phyloP scores from a whole-genome alignment of 768 basidiomycete species.

The Leccinellum albellum region DNA sequence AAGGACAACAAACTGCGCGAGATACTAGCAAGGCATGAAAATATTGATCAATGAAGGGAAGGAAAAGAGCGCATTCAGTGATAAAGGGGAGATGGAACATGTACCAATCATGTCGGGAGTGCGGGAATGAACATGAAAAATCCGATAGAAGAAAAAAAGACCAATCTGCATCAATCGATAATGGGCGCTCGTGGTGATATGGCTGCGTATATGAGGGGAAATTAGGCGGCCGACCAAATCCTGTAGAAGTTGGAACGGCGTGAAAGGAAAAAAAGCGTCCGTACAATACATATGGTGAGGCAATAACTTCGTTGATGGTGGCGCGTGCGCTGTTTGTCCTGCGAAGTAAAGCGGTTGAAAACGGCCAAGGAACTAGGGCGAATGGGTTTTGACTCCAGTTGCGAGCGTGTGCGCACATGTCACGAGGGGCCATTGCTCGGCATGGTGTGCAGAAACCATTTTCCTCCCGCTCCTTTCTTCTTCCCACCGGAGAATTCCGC shows the following conservation, averaged over 20 bases:
- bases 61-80: slow-evolving; percentile 18
- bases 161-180: slow-evolving; percentile 28
- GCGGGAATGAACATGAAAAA: slow-evolving; percentile 23
- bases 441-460: slow-evolving; percentile 26
- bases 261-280: slow-evolving; percentile 78
- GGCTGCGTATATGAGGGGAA: slow-evolving; percentile 25
- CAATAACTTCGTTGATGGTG: slow-evolving; percentile 33
- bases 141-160: slow-evolving; percentile 19
- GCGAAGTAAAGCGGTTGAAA: slow-evolving; percentile 17
- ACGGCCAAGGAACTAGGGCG: slow-evolving; percentile 13
- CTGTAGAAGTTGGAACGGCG: slow-evolving; percentile 23
- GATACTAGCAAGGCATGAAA: slow-evolving; percentile 25
- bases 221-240: slow-evolving; percentile 30
- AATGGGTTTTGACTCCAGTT: slow-evolving; percentile 18
- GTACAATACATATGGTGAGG: slow-evolving; percentile 48
- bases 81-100: slow-evolving; percentile 23
- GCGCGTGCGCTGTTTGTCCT: slow-evolving; percentile 18
- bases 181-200: slow-evolving; percentile 32
- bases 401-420: slow-evolving; percentile 5
- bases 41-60: slow-evolving; percentile 12
- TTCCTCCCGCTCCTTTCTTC: slow-evolving; percentile 16
- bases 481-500: slow-evolving; percentile 19
- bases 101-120: slow-evolving; percentile 18
- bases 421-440: slow-evolving; percentile 5
- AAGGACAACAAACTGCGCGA: slow-evolving; percentile 59